Evolutionary conservation across 2,329 filamentous ascomycete genomes (phyloP).

Genomic region (Colletotrichum sp.): DNA sequence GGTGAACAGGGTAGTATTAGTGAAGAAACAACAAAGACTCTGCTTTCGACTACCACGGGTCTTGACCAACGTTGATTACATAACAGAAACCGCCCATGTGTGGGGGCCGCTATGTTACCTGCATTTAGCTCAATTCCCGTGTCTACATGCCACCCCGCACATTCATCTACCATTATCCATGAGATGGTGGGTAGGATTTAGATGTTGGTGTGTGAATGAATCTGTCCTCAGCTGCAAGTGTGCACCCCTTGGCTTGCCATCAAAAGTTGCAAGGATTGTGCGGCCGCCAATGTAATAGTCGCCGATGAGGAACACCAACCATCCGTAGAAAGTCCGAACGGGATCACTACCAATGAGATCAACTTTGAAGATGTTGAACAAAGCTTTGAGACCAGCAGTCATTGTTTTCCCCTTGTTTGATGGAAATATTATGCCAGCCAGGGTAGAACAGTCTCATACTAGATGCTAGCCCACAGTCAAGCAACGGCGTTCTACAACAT

Average conservation of each 20-base stretch:
- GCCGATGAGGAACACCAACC: background rate
- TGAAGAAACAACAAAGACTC: background rate
- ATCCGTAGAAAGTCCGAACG: background rate
- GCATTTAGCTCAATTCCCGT: background rate
- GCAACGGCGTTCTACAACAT: background rate
- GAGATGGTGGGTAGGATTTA: background rate
- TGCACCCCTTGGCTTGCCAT: background rate
- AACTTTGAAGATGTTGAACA: background rate
- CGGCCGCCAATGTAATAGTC: rapidly evolving
- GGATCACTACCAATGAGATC: too few relatives aligned
- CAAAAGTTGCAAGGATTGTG: background rate
- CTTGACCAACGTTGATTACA: background rate
- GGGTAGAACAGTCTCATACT: background rate
- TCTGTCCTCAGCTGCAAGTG: background rate
- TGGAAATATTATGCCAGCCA: rapidly evolving
- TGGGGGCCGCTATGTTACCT: background rate
- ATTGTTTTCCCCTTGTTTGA: too few relatives aligned
- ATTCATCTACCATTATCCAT: background rate
- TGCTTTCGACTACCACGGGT: background rate
- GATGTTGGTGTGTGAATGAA: background rate
- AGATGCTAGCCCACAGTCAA: background rate
- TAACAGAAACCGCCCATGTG: background rate
- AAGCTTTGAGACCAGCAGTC: too few relatives aligned
- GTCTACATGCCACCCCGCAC: background rate
- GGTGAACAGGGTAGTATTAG: background rate